These are phyloP conservation scores for Madurella mycetomatis DNA, from an alignment of 2,329 filamentous ascomycete genomes.

Conservation along the genomic window DNA sequence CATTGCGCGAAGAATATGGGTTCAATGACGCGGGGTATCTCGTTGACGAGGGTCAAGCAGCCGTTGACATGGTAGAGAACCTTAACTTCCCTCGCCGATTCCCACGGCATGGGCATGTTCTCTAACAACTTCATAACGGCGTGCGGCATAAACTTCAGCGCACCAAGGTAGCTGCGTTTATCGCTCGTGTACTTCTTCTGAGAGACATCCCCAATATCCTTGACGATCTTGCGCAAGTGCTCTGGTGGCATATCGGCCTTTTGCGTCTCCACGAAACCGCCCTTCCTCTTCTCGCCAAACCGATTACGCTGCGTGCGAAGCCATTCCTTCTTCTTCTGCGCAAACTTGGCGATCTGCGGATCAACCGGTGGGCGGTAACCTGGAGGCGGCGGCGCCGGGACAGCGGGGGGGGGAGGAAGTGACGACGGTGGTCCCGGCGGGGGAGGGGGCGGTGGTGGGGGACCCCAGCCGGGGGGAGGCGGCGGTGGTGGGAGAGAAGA, in stretches of 20 bases:
- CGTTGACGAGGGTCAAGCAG: conserved; percentile 93
- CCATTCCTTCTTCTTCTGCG: conserved; percentile 99
- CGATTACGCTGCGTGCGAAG: conserved; percentile 83
- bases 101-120: conserved; percentile 99
- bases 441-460: conserved; percentile 54
- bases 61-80: conserved; percentile 98
- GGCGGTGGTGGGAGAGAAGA: conserved; percentile 51
- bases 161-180: conserved; percentile 95
- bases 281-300: conserved; percentile 95
- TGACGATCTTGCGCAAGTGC: conserved; percentile 96
- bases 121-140: conserved; percentile 94
- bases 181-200: conserved; percentile 99
- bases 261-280: conserved; percentile 93
- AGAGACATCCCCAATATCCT: conserved; percentile 97
- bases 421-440: conserved; percentile 37
- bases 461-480: conserved; percentile 55
- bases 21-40: conserved; percentile 93
- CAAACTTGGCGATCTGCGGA: conserved; percentile 86
- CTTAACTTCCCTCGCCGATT: conserved; percentile 92
- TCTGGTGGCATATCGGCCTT: conserved; percentile 99
- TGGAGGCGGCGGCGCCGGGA: conserved; percentile 71
- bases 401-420: conserved; percentile 53
- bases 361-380: conserved; percentile 78
- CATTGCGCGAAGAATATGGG: conserved; percentile 97
- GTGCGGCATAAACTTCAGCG: conserved; percentile 98